phyloP scores from a whole-genome alignment of 2,329 filamentous ascomycete genomes.

The Diaporthe vaccinii region DNA sequence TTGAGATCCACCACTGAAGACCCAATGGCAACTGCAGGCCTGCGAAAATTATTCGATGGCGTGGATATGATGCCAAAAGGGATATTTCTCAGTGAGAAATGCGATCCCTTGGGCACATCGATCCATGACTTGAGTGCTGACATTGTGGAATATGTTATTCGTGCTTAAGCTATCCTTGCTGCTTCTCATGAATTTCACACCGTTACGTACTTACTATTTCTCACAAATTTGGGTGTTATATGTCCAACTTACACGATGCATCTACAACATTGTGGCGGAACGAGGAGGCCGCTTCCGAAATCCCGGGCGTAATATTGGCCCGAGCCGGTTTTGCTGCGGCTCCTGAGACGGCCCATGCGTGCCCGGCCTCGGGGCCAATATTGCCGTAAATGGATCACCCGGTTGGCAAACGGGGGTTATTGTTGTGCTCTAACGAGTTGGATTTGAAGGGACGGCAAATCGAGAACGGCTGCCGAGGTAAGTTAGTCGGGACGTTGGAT shows the following conservation, averaged over 20 bases:
- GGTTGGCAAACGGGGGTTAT: too few relatives aligned
- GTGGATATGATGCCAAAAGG: slow-evolving; percentile 87
- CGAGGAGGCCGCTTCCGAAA: slow-evolving; percentile 1
- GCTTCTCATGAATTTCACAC: background rate
- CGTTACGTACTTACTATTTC: background rate
- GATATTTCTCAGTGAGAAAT: slow-evolving; percentile 83
- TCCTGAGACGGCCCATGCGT: background rate
- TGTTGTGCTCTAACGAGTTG: background rate
- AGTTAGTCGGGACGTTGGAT: background rate
- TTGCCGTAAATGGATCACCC: background rate
- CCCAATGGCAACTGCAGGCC: slow-evolving; percentile 80
- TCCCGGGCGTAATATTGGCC: background rate
- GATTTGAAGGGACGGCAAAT: background rate
- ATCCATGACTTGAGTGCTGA: slow-evolving; percentile 47
- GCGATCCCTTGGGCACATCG: slow-evolving; percentile 50
- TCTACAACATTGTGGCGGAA: background rate
- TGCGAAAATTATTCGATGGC: slow-evolving; percentile 64
- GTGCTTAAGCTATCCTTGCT: background rate
- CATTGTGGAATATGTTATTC: background rate
- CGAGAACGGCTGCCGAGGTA: background rate
- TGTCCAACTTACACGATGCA: background rate
- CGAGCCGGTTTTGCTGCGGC: background rate
- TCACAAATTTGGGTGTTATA: background rate
- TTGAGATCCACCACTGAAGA: slow-evolving; percentile 78
- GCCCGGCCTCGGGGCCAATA: background rate